Evolutionary conservation across 2,329 filamentous ascomycete genomes (phyloP), one percentile per base, ranked within the genome.

Genomic region (Orbilia blumenaviensis): DNA sequence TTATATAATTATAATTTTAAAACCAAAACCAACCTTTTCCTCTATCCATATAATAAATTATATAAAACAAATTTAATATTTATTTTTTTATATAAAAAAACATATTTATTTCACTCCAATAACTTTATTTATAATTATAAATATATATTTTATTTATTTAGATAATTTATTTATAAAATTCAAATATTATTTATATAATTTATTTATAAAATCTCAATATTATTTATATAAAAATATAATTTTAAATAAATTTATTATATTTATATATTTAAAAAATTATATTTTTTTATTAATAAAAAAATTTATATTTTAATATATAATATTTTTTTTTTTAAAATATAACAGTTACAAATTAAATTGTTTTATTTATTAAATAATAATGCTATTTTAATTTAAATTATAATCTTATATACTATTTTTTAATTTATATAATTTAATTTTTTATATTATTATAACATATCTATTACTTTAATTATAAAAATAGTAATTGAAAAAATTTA

Each of bases 111-210:
- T 61, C 71, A 73, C 64, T 52, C 77, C 77, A 76, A 66, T 63
- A 56, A 50, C 78, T 58, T 69, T 42, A 44, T 79, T 78, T 61
- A 78, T 78, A 68, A 72, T 78, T n/a, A 78, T 73, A 60, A 75
- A 50, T 21, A 52, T 79, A 18, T 3, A 79, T 6, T 80, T 78
- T 48, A 36, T 79, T 18, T 50, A 77, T 42, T n/a, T n/a, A n/a
- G n/a, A n/a, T n/a, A n/a, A n/a, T n/a, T n/a, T n/a, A n/a, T n/a
- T n/a, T n/a, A n/a, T n/a, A n/a, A n/a, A n/a, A n/a, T n/a, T n/a
- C n/a, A n/a, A n/a, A n/a, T n/a, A n/a, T n/a, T n/a, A n/a, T n/a
- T 79, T 78, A 16, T 71, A 78, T 52, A 63, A 78, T 74, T 73
- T 79, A 67, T 77, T 77, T 60, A 73, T 78, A 73, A 63, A 78